A percentile compares a stretch with the other conserved stretches of the same genome.
These are phyloP conservation scores for Gelatoporia subvermispora DNA, from an alignment of 768 basidiomycete species.

Conservation along the genomic window DNA sequence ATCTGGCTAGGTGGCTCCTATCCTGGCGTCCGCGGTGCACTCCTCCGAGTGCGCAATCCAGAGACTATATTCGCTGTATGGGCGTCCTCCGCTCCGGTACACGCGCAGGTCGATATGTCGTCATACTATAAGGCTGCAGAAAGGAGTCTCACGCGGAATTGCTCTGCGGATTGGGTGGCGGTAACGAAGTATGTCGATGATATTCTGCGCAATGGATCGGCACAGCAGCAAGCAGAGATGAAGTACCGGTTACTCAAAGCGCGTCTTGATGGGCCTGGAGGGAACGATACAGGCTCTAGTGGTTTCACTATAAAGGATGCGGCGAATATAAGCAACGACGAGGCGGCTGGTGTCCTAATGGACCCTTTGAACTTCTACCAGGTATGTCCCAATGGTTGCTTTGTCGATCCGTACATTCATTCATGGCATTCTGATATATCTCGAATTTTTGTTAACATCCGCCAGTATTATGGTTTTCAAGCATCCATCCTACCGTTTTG, in stretches of 20 bases:
- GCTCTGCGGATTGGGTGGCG: constrained; percentile 48
- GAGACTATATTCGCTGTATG: constrained; percentile 41
- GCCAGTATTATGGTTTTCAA: constrained; percentile 43
- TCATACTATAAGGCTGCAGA: constrained; percentile 48
- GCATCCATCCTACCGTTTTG: constrained; percentile 43
- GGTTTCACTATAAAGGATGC: constrained; percentile 30
- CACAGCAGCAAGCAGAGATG: constrained; percentile 27
- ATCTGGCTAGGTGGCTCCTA: constrained; percentile 47
- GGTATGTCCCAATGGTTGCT: constrained; percentile 17
- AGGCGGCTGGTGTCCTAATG: constrained; percentile 42
- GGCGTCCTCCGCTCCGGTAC: constrained; percentile 46
- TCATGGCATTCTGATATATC: no score
- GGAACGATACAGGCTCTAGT: constrained; percentile 27
- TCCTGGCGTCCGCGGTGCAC: constrained; percentile 40
- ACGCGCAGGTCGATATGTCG: constrained; percentile 47
- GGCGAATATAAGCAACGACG: constrained; percentile 32
- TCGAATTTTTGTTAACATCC: background rate
- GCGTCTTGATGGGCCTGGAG: constrained; percentile 31
- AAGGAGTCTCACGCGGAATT: constrained; percentile 44
- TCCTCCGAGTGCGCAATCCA: constrained; percentile 43
- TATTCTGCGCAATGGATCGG: constrained; percentile 24
- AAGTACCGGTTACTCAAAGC: constrained; percentile 38
- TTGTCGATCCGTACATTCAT: background rate
- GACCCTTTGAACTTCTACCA: constrained; percentile 46
- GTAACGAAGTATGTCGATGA: constrained; percentile 31